phyloP scores from a whole-genome alignment of 2,329 filamentous ascomycete species.

The Nothophaeocryptopus gaeumannii region DNA sequence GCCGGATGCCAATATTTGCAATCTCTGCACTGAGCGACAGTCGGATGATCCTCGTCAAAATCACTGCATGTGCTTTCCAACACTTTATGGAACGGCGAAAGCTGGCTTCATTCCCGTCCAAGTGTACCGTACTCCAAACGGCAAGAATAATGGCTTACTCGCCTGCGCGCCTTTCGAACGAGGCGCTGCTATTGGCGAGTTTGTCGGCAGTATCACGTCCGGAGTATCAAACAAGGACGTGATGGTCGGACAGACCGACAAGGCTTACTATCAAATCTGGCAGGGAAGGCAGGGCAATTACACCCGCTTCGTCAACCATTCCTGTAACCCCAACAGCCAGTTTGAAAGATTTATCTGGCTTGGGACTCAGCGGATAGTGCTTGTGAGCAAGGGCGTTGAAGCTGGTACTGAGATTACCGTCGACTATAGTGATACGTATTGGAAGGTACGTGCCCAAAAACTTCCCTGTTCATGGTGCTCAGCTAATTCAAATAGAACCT shows the following conservation, averaged over 20 bases:
- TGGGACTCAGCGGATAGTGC: slow-evolving; percentile 53
- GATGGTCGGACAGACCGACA: slow-evolving; percentile 46
- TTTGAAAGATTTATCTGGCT: slow-evolving; percentile 58
- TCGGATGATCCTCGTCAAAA: slow-evolving; percentile 51
- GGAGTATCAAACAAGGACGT: slow-evolving; percentile 54
- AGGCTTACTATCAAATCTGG: slow-evolving; percentile 57
- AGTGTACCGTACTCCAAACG: slow-evolving; percentile 52
- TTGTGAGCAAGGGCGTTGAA: slow-evolving; percentile 56
- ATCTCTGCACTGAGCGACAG: slow-evolving; percentile 48
- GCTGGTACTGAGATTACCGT: slow-evolving; percentile 56
- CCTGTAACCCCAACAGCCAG: slow-evolving; percentile 57
- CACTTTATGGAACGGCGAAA: slow-evolving; percentile 49
- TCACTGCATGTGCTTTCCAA: slow-evolving; percentile 53
- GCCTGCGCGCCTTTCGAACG: slow-evolving; percentile 51
- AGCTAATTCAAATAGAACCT: slow-evolving; percentile 36
- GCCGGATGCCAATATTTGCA: slow-evolving; percentile 37
- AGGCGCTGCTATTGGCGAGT: slow-evolving; percentile 55
- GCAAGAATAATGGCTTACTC: slow-evolving; percentile 55
- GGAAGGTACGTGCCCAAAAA: no score
- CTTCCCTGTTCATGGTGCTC: no score
- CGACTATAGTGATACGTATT: slow-evolving; percentile 59
- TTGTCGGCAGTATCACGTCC: slow-evolving; percentile 55
- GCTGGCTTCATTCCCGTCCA: slow-evolving; percentile 48
- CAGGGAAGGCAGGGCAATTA: slow-evolving; percentile 57
- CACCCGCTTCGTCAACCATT: slow-evolving; percentile 59